Evolutionary conservation across 352 stramenopile genomes (phyloP).

Genomic region (Pythium biforme): DNA sequence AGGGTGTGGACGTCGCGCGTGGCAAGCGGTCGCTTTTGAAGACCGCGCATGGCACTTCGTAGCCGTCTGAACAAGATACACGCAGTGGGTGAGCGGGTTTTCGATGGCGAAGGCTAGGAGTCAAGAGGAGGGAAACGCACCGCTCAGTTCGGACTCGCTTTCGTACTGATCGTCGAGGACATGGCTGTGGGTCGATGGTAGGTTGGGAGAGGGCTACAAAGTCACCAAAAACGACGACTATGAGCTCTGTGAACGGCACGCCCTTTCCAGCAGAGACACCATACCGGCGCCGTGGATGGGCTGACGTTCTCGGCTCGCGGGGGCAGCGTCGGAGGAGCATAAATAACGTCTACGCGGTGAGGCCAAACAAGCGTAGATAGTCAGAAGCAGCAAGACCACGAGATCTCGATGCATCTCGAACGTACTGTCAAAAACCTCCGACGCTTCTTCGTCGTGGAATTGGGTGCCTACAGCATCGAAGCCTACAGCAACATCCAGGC

Average conservation of each 20-base stretch:
- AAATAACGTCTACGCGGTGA: slow-evolving; percentile 51
- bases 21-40: neutral
- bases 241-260: neutral
- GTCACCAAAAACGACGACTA: neutral
- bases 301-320: neutral
- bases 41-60: neutral
- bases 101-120: neutral
- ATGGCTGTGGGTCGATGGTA: neutral
- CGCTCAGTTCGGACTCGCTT: slow-evolving; percentile 42
- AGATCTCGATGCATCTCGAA: neutral
- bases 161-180: slow-evolving; percentile 29
- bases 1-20: neutral
- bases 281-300: neutral
- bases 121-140: slow-evolving; percentile 21
- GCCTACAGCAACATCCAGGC: neutral
- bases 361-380: neutral
- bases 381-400: neutral
- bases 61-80: neutral
- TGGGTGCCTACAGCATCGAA: slow-evolving; percentile 33
- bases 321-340: slow-evolving; percentile 29
- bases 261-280: neutral
- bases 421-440: slow-evolving; percentile 71
- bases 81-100: neutral
- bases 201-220: neutral
- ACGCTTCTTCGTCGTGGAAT: slow-evolving; percentile 50